Evolutionary conservation across 179 eudicot genomes (phyloP).

Genomic region (Actinidia polygama): DNA sequence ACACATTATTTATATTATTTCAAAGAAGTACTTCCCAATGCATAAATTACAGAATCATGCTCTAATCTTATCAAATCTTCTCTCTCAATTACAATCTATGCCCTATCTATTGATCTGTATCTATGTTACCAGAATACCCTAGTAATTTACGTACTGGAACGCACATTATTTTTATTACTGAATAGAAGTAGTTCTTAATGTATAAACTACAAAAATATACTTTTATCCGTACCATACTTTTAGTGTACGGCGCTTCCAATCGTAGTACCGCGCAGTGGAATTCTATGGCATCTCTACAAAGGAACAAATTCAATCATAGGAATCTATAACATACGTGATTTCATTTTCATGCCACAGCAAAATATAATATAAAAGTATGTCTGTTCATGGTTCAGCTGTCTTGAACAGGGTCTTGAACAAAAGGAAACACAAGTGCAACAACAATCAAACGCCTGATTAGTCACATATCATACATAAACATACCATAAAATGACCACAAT

Average conservation of each 20-base stretch:
- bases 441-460: not conserved
- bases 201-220: not conserved
- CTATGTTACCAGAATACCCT: too few species aligned
- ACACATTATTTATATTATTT: not conserved
- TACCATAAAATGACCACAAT: too few species aligned
- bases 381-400: constrained; percentile 8
- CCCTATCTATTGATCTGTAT: too few species aligned
- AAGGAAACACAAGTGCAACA: constrained; percentile 10
- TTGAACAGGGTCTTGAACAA: constrained; percentile 1
- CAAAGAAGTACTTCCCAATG: not conserved
- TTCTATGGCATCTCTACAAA: too few species aligned
- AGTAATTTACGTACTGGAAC: too few species aligned
- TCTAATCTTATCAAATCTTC: too few species aligned
- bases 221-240: not conserved
- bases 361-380: constrained; percentile 5
- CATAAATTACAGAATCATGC: not conserved
- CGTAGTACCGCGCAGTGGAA: too few species aligned
- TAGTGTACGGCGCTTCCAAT: too few species aligned
- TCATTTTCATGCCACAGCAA: not conserved
- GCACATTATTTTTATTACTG: not conserved
- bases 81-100: too few species aligned
- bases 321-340: too few species aligned
- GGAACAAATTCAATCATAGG: too few species aligned
- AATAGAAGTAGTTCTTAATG: not conserved
- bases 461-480: not conserved